phyloP scores from a whole-genome alignment of 2,329 filamentous ascomycete genomes.

The Claviceps arundinis region DNA sequence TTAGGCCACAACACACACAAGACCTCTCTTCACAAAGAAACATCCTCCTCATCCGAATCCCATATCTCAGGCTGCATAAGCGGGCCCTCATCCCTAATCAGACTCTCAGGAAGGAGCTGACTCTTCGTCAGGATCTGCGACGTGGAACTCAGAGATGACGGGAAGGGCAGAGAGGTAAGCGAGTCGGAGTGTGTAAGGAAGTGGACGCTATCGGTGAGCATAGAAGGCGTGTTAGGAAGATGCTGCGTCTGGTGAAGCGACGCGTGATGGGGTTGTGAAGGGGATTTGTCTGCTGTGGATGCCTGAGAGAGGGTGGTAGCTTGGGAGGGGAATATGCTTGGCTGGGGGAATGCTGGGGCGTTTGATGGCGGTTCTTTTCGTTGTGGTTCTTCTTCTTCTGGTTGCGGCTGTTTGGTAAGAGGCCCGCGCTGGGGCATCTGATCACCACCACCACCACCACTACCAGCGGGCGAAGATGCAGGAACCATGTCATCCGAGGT shows the following conservation, averaged over 20 bases:
- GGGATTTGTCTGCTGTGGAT: constrained; percentile 18
- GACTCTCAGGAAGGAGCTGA: constrained; percentile 38
- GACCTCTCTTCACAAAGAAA: constrained; percentile 7
- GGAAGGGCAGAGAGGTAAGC: constrained; percentile 6
- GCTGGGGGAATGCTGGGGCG: neutral
- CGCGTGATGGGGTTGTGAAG: constrained; percentile 1
- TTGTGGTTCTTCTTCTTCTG: neutral
- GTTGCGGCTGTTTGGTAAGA: neutral
- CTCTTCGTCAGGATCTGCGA: constrained; percentile 39
- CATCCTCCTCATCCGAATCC: constrained; percentile 23
- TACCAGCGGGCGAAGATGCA: constrained; percentile 16
- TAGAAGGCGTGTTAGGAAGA: neutral
- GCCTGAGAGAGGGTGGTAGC: constrained; percentile 24
- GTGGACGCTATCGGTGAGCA: constrained; percentile 4
- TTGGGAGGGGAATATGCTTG: constrained; percentile 17
- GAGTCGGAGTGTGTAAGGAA: constrained; percentile 14
- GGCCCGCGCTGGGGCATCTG: constrained; percentile 1
- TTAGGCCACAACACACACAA: no score
- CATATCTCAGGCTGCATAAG: constrained; percentile 20
- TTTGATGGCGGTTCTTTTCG: no score
- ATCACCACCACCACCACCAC: constrained; percentile 4
- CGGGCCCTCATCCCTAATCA: constrained; percentile 23
- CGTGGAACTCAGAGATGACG: constrained; percentile 10
- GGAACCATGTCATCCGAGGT: constrained; percentile 16
- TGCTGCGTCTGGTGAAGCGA: neutral